phyloP scores from a whole-genome alignment of 2,329 filamentous ascomycete species.

The Colletotrichum sublineola region DNA sequence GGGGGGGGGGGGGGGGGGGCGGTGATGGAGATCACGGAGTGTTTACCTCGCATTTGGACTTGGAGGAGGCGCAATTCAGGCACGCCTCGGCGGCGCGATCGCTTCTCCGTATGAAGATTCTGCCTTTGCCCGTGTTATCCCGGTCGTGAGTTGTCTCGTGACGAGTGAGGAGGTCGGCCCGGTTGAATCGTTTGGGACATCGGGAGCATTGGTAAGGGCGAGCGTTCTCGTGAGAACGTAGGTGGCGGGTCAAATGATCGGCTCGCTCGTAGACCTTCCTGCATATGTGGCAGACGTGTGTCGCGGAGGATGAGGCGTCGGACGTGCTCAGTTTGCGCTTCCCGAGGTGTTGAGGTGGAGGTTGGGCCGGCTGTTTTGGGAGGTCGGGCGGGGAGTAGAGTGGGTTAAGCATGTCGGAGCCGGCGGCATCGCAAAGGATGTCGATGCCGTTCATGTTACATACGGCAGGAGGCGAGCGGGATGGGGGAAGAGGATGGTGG shows the following conservation, averaged over 20 bases:
- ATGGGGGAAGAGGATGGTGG: neutral
- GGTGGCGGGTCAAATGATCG: constrained; percentile 37
- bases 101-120: constrained; percentile 37
- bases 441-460: constrained; percentile 37
- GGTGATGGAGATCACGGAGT: neutral
- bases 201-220: constrained; percentile 37
- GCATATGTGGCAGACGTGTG: constrained; percentile 39
- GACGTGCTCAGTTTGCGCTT: constrained; percentile 36
- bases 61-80: constrained; percentile 38
- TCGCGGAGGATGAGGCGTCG: constrained; percentile 27
- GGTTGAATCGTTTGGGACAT: constrained; percentile 39
- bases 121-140: constrained; percentile 37
- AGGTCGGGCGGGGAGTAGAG: constrained; percentile 28
- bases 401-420: constrained; percentile 38
- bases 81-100: constrained; percentile 39
- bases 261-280: constrained; percentile 37
- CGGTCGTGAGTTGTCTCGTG: constrained; percentile 41
- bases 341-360: constrained; percentile 19
- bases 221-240: constrained; percentile 39
- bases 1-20: too few species aligned
- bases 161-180: constrained; percentile 39
- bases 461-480: neutral
- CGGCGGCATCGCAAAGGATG: constrained; percentile 39
- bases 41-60: constrained; percentile 41
- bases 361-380: constrained; percentile 31